phyloP scores from a whole-genome alignment of 2,329 filamentous ascomycete species.

The Colletotrichum musae region DNA sequence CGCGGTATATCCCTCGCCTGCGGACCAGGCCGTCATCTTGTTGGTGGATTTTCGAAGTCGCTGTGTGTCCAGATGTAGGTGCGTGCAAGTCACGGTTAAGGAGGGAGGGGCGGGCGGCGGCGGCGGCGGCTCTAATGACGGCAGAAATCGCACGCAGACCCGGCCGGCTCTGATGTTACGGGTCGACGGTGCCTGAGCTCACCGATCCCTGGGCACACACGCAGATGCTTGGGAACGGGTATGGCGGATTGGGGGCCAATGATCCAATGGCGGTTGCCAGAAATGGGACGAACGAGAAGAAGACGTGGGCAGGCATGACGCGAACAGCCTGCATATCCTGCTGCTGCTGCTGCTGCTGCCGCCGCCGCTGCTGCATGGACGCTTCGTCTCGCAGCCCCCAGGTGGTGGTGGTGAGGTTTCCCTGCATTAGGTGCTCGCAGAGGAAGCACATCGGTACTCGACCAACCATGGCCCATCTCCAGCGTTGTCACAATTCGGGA shows the following conservation, averaged over 20 bases:
- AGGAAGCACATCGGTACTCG: constrained; percentile 23
- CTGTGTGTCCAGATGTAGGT: not conserved
- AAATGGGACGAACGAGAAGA: constrained; percentile 25
- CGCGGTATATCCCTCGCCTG: constrained; percentile 11
- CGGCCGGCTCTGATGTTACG: constrained; percentile 12
- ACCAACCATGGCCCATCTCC: not conserved
- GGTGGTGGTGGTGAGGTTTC: constrained; percentile 21
- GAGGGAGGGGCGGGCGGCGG: constrained; percentile 2
- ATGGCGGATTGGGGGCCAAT: constrained; percentile 6
- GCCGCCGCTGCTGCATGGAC: constrained; percentile 23
- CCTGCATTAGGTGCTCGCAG: constrained; percentile 3
- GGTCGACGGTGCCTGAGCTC: constrained; percentile 32
- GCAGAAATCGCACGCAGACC: constrained; percentile 8
- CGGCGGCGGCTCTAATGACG: constrained; percentile 20
- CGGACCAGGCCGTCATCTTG: constrained; percentile 21
- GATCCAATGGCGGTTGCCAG: constrained; percentile 27
- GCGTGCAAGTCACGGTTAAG: not conserved
- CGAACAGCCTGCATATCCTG: constrained; percentile 18
- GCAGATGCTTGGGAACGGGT: constrained; percentile 19
- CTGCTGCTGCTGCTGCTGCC: constrained; percentile 1
- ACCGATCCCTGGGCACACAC: constrained; percentile 35
- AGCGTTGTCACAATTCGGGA: constrained; percentile 24
- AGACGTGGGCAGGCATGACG: constrained; percentile 17
- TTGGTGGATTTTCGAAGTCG: constrained; percentile 31
- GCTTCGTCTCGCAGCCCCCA: constrained; percentile 27